These are phyloP conservation scores for Skeletonema menzelii DNA, from an alignment of 108 stramenopile species.

Conservation along the genomic window DNA sequence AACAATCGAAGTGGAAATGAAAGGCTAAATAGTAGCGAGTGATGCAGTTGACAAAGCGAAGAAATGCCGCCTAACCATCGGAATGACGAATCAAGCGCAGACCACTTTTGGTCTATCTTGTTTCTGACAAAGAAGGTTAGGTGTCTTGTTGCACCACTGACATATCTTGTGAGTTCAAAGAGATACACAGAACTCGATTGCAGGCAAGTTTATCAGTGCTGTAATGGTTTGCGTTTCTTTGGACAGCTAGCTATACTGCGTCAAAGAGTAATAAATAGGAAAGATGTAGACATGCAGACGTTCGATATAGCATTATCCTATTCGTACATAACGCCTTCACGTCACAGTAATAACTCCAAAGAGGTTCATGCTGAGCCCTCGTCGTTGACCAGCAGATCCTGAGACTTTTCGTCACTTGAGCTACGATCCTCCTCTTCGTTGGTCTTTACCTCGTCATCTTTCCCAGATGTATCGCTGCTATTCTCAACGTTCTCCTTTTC, in stretches of 20 bases:
- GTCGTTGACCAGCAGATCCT: neutral
- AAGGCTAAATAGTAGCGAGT: neutral
- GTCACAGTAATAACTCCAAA: neutral
- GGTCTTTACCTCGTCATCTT: neutral
- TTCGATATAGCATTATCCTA: neutral
- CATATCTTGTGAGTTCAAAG: neutral
- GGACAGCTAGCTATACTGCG: neutral
- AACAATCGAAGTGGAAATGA: constrained; percentile 54
- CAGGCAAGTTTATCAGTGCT: neutral
- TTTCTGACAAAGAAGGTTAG: constrained; percentile 34
- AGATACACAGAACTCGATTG: neutral
- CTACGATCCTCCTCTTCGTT: neutral
- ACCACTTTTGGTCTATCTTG: neutral
- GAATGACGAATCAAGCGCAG: constrained; percentile 32
- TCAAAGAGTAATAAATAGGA: neutral
- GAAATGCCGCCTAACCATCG: constrained; percentile 10
- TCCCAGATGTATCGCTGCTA: neutral
- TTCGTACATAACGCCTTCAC: neutral
- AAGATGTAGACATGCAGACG: neutral
- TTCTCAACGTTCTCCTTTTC: constrained; percentile 29
- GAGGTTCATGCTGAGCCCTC: neutral
- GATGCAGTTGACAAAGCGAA: neutral
- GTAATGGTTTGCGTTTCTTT: neutral
- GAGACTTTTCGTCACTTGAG: neutral
- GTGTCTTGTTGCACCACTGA: neutral